Evolutionary conservation across 176 grass and related monocot genomes (phyloP).

Genomic region (Eleusine indica): DNA sequence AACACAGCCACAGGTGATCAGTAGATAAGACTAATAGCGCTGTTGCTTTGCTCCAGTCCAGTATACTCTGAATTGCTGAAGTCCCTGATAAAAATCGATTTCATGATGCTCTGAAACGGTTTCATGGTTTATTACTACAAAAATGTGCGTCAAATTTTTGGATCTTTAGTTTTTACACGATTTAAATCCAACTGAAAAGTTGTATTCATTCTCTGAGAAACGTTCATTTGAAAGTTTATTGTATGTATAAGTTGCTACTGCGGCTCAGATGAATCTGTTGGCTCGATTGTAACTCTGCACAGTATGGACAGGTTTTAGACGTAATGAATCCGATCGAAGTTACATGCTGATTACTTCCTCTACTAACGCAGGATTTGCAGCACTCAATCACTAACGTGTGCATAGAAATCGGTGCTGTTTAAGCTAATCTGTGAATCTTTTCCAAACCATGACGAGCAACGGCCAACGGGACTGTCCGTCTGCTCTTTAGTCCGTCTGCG

Average conservation of each 20-base stretch:
- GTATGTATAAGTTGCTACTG: background rate
- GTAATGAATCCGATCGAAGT: too few relatives aligned
- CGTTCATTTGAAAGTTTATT: background rate
- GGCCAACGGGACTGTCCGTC: too few relatives aligned
- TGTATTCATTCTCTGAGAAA: background rate
- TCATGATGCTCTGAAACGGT: background rate
- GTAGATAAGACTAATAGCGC: constrained; percentile 2
- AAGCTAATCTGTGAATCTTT: too few relatives aligned
- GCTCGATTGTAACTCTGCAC: background rate
- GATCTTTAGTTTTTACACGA: constrained; percentile 6
- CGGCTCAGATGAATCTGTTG: background rate
- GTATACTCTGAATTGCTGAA: background rate
- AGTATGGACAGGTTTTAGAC: too few relatives aligned
- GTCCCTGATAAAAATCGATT: background rate
- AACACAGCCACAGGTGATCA: constrained; percentile 24
- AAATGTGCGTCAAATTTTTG: background rate
- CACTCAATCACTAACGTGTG: too few relatives aligned
- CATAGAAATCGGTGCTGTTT: too few relatives aligned
- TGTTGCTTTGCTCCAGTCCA: background rate
- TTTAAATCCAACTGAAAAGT: background rate
- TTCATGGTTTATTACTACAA: background rate
- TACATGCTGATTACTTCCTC: too few relatives aligned
- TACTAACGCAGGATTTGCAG: too few relatives aligned
- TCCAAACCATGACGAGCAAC: too few relatives aligned
- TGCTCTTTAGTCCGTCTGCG: too few relatives aligned